phyloP scores from a whole-genome alignment of 1,139 yeast species.

The Kluyveromyces sp. region DNA sequence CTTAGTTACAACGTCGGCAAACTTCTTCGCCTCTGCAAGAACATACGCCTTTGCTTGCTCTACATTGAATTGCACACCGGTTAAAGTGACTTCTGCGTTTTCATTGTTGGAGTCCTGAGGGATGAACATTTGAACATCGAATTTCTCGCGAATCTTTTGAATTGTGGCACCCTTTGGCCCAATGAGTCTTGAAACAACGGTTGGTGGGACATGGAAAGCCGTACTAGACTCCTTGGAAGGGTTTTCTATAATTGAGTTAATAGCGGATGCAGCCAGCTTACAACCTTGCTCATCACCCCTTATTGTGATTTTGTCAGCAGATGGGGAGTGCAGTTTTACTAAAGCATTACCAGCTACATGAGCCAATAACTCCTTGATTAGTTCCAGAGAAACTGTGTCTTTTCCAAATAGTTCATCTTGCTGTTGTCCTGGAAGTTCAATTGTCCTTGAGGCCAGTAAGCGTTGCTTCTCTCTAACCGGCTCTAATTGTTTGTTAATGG shows the following conservation, averaged over 20 bases:
- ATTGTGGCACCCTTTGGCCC: conserved; percentile 83
- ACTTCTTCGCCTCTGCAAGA: conserved; percentile 53
- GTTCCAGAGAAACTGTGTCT: conserved; percentile 22
- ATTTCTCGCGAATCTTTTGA: conserved; percentile 65
- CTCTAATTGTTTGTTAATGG: conserved; percentile 46
- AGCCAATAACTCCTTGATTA: conserved; percentile 36
- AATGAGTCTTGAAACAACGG: conserved; percentile 69
- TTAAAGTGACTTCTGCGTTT: conserved; percentile 51
- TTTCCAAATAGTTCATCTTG: conserved; percentile 48
- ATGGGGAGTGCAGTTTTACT: conserved; percentile 28
- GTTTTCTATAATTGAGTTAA: conserved; percentile 20
- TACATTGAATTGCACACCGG: conserved; percentile 75
- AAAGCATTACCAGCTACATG: conserved; percentile 45
- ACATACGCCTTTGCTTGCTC: conserved; percentile 65
- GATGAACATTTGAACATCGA: conserved; percentile 72
- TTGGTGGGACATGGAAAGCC: conserved; percentile 55
- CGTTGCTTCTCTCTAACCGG: conserved; percentile 54
- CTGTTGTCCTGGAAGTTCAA: conserved; percentile 47
- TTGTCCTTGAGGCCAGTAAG: conserved; percentile 44
- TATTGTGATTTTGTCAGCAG: conserved; percentile 24
- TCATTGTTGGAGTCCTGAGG: conserved; percentile 37
- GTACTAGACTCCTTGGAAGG: conserved; percentile 30
- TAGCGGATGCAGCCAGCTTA: conserved; percentile 22
- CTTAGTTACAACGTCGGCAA: conserved; percentile 74
- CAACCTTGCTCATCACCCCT: conserved; percentile 32